A percentile compares a stretch with the other conserved stretches of the same genome.
phyloP scores from a whole-genome alignment of 2,329 filamentous ascomycete genomes.

The Hyphodiscus sp. region DNA sequence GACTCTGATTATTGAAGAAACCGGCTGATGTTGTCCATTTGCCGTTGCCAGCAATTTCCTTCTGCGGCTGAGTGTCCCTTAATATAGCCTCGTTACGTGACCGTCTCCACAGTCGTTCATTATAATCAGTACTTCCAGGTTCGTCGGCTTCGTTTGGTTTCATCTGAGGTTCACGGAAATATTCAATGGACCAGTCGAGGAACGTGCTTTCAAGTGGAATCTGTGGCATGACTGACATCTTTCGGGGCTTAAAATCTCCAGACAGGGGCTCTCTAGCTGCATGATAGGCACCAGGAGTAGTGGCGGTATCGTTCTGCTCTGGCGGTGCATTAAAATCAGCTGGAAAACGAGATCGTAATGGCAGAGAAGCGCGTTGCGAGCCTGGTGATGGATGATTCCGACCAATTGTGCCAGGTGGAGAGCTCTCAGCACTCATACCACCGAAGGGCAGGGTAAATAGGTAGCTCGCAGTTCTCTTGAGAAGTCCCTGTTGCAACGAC shows the following conservation, averaged over 20 bases:
- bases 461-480: constrained; percentile 58
- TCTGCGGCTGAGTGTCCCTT: constrained; percentile 86
- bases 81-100: constrained; percentile 91
- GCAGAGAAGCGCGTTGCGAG: constrained; percentile 21
- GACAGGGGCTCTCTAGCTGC: constrained; percentile 73
- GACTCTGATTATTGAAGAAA: constrained; percentile 82
- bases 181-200: constrained; percentile 93
- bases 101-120: constrained; percentile 85
- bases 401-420: constrained; percentile 17
- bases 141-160: constrained; percentile 93
- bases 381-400: constrained; percentile 24
- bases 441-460: constrained; percentile 51
- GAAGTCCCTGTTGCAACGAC: constrained; percentile 48
- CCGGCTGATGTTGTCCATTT: constrained; percentile 81
- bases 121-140: constrained; percentile 93
- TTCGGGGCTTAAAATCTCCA: constrained; percentile 61
- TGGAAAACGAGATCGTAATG: constrained; percentile 38
- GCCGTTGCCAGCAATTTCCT: constrained; percentile 76
- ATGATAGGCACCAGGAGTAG: constrained; percentile 64
- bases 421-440: constrained; percentile 24
- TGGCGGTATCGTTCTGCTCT: constrained; percentile 65
- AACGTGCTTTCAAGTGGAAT: constrained; percentile 80
- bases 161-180: constrained; percentile 98
- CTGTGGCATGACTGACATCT: constrained; percentile 49
- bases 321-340: constrained; percentile 58